A percentile compares a stretch with the other conserved stretches of the same genome.
These are phyloP conservation scores for Areca catechu DNA, from an alignment of 176 grass and related monocot genomes.

Conservation along the genomic window DNA sequence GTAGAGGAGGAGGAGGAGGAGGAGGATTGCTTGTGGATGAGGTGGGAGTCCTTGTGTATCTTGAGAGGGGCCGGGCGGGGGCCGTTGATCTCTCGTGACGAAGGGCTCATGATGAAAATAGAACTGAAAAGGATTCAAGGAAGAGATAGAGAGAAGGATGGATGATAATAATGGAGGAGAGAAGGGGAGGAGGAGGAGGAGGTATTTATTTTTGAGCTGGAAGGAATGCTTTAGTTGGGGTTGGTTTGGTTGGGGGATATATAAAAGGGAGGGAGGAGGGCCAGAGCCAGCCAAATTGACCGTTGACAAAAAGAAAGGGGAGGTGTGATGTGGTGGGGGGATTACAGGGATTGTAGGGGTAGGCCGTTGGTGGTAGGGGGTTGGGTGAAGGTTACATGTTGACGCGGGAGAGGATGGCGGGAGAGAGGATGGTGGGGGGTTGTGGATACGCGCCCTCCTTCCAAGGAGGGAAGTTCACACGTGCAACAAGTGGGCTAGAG, in stretches of 20 bases:
- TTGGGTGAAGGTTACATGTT: background rate
- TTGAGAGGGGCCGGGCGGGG: slow-evolving; percentile 15
- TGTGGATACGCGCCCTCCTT: too few relatives aligned
- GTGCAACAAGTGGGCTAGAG: too few relatives aligned
- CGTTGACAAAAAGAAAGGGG: slow-evolving; percentile 3
- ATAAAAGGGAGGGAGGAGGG: background rate
- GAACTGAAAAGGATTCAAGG: background rate
- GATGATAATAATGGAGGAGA: too few relatives aligned
- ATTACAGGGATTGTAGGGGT: background rate
- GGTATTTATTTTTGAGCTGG: background rate
- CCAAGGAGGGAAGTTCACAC: too few relatives aligned
- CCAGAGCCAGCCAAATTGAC: background rate
- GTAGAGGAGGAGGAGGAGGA: slow-evolving; percentile 24
- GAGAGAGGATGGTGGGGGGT: too few relatives aligned
- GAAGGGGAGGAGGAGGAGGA: slow-evolving; percentile 21
- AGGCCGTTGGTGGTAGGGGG: background rate
- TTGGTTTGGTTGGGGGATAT: background rate
- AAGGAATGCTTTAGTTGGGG: too few relatives aligned
- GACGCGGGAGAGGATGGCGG: background rate
- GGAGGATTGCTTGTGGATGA: slow-evolving; percentile 27
- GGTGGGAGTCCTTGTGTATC: slow-evolving; percentile 38
- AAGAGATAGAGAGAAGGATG: slow-evolving; percentile 13
- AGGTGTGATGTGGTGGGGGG: background rate
- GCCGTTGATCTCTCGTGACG: slow-evolving; percentile 12
- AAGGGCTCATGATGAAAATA: slow-evolving; percentile 30